Evolutionary conservation across 768 basidiomycete species (phyloP), one percentile per base, ranked within the genome.

Genomic region (Macrocybe gigantea): DNA sequence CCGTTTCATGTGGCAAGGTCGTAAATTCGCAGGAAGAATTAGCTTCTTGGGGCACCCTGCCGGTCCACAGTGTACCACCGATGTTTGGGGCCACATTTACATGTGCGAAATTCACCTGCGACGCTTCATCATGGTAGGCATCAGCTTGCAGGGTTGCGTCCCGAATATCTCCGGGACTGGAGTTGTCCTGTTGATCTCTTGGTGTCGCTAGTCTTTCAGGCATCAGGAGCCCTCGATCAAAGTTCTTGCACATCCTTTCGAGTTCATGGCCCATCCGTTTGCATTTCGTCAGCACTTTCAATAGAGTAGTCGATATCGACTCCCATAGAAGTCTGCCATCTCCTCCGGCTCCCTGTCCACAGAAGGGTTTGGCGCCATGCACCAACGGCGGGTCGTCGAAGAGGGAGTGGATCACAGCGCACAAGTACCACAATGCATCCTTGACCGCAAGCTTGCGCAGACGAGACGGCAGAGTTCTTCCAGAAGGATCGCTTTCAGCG

Each of bases 401-500:
- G 33, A 73, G 49, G 46, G 64, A 49, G 49, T 75, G 73, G 31
- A 79, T 59, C 40, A 70, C 51, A 35, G 64, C 65, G 55, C 77
- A 79, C 31, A 79, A 62, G 60, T 76, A 80, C 78, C 78, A 80
- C 8, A 74, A 41, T 22, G 74, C 53, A 51, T 80, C 79, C 51
- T 78, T 78, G 38, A 61, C 64, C 14, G 68, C 72, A 31, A 79
- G 66, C 38, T 60, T 64, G 51, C 55, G 59, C 48, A 74, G 60
- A 45, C 75, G 66, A 38, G 53, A 53, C 33, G 46, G 49, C 33
- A 44, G 52, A 37, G 46, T 9, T 15, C 29, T 44, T 10, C 13
- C 42, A 7, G n/a, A 7, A 60, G 44, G 45, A 51, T 40, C 8
- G 52, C 15, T 13, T 44, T 37, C 9, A 39, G 49, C 30, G 13